Conservation (phyloP, 2,329 filamentous ascomycete genomes). For the Trichoderma pleuroti region DNA sequence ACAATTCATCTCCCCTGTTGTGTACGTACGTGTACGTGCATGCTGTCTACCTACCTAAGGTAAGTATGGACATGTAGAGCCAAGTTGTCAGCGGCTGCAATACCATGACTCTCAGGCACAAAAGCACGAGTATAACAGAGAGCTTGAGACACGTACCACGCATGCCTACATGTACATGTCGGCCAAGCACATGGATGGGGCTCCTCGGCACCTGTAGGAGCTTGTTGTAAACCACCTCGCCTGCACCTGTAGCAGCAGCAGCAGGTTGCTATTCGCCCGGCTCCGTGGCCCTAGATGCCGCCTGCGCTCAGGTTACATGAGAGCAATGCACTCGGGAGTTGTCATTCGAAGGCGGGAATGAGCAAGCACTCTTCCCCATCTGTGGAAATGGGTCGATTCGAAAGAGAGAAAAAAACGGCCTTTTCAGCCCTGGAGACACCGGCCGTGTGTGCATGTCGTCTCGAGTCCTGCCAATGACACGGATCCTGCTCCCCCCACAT, state of each 20-base stretch:
- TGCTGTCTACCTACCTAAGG: no score
- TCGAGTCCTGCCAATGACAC: constrained; percentile 1
- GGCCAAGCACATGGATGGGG: neutral
- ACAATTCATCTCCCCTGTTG: neutral
- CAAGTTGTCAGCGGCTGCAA: constrained; percentile 7
- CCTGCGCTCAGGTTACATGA: constrained; percentile 11
- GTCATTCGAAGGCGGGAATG: neutral
- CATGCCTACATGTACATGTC: neutral
- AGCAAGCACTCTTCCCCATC: neutral
- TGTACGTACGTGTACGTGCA: neutral
- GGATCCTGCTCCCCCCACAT: neutral
- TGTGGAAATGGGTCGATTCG: neutral
- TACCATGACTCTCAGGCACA: neutral
- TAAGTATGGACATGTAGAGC: no score
- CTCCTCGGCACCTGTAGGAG: neutral
- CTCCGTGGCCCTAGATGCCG: neutral
- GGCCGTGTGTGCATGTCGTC: neutral
- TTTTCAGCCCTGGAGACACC: neutral
- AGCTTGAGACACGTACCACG: neutral
- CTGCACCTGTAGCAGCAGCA: neutral
- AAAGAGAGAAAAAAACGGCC: no score
- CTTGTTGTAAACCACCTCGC: neutral
- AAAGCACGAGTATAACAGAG: neutral
- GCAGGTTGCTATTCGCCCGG: constrained; percentile 4
- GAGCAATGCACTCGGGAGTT: neutral